A percentile compares a stretch with the other conserved stretches of the same genome.
phyloP scores from a whole-genome alignment of 2,329 filamentous ascomycete species.

The Paraphoma chrysanthemicola region DNA sequence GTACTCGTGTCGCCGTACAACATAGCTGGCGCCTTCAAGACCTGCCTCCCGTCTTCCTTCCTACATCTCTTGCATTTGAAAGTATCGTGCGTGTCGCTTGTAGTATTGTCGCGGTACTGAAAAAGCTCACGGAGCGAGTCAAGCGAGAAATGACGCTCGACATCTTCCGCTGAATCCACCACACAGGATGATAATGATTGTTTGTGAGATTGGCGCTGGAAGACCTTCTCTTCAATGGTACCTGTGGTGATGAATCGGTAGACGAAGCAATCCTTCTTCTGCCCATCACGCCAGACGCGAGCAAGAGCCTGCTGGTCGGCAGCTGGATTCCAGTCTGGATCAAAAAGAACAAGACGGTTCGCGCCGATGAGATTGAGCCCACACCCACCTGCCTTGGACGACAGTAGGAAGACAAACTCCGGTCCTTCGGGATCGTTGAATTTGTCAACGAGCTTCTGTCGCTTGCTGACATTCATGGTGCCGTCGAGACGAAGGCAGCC shows the following conservation, averaged over 20 bases:
- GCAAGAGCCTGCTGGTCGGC: slow-evolving; percentile 97
- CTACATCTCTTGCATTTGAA: slow-evolving; percentile 97
- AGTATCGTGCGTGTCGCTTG: slow-evolving; percentile 94
- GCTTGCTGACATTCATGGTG: slow-evolving; percentile 97
- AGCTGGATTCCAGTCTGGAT: slow-evolving; percentile 94
- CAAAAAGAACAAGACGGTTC: slow-evolving; percentile 93
- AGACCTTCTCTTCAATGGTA: slow-evolving; percentile 99
- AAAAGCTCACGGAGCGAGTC: slow-evolving; percentile 93
- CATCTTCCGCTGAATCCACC: slow-evolving; percentile 94
- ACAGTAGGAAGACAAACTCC: slow-evolving; percentile 95
- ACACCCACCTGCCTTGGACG: slow-evolving; percentile 94
- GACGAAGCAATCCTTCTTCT: slow-evolving; percentile 99
- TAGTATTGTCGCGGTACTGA: slow-evolving; percentile 84
- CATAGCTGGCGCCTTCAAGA: slow-evolving; percentile 91
- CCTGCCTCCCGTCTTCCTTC: slow-evolving; percentile 81
- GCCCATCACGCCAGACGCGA: slow-evolving; percentile 97
- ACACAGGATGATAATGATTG: slow-evolving; percentile 96
- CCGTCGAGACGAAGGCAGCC: slow-evolving; percentile 90
- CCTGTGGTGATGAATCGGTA: slow-evolving; percentile 99
- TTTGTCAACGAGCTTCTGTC: slow-evolving; percentile 94
- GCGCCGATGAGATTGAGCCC: slow-evolving; percentile 95
- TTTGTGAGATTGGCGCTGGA: slow-evolving; percentile 97
- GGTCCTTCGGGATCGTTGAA: slow-evolving; percentile 92
- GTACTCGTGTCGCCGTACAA: slow-evolving; percentile 97
- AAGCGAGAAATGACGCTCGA: slow-evolving; percentile 93